Conservation (phyloP, 78 protist species). For the Protostelium mycophagum region DNA sequence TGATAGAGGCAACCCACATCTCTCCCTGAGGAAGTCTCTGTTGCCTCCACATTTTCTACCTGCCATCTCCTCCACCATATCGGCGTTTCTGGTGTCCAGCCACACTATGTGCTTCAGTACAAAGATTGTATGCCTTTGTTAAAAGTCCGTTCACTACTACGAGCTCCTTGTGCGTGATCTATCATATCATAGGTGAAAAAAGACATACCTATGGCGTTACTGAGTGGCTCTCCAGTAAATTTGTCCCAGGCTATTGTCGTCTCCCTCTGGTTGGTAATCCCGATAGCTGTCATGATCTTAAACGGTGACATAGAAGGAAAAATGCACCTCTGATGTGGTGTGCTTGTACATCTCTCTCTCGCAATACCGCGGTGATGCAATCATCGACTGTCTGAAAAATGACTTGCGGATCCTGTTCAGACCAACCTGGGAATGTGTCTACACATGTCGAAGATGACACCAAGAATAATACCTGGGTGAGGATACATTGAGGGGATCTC, state of each 20-base stretch:
- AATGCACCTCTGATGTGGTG: too few species aligned
- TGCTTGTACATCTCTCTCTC: neutral
- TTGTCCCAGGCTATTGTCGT: constrained; percentile 93
- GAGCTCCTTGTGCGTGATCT: neutral
- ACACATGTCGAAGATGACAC: neutral
- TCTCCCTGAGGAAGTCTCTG: constrained; percentile 20
- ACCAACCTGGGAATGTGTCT: constrained; percentile 53
- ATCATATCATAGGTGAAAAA: too few species aligned
- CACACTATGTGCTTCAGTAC: too few species aligned
- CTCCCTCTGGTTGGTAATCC: constrained; percentile 97
- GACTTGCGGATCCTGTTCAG: constrained; percentile 84
- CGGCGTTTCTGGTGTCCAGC: constrained; percentile 61
- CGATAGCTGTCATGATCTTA: constrained; percentile 56
- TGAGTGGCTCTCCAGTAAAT: constrained; percentile 85
- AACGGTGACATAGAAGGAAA: too few species aligned
- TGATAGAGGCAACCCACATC: constrained; percentile 90
- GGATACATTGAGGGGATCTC: constrained; percentile 45
- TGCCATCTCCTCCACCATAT: neutral
- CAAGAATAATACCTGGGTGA: constrained; percentile 63
- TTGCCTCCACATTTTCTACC: neutral
- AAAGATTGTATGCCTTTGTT: too few species aligned
- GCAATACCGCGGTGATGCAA: constrained; percentile 42
- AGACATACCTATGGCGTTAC: constrained; percentile 71
- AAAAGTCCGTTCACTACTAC: too few species aligned
- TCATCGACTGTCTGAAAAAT: constrained; percentile 31